Conservation (phyloP, 1,284 basidiomycete species). For the Rhodotorula sp. region DNA sequence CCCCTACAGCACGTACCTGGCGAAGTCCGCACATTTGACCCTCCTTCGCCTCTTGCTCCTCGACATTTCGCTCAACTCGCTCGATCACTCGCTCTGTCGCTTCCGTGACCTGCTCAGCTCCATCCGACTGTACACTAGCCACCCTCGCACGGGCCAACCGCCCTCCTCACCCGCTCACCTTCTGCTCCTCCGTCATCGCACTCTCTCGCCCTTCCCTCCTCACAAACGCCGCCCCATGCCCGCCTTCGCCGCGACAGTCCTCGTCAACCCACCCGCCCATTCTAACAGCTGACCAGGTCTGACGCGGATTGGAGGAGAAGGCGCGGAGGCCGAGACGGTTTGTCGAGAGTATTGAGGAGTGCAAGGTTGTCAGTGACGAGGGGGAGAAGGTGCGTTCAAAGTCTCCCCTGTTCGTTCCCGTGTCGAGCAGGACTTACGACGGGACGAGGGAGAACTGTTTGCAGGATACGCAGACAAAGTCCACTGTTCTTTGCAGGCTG, state of each 20-base stretch:
- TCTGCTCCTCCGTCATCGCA: neutral
- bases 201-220: no score
- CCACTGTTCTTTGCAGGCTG: no score
- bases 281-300: slow-evolving; percentile 16
- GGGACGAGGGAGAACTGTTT: neutral
- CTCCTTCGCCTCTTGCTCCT: no score
- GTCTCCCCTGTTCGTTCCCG: neutral
- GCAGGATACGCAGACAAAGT: no score
- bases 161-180: neutral
- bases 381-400: slow-evolving; percentile 32
- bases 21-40: no score
- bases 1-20: no score
- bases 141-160: no score
- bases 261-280: slow-evolving; percentile 24
- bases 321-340: slow-evolving; percentile 16
- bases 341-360: slow-evolving; percentile 12
- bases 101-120: no score
- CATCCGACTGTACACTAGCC: no score
- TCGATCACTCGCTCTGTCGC: neutral
- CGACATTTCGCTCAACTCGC: neutral
- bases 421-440: neutral
- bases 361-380: slow-evolving; percentile 15
- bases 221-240: neutral
- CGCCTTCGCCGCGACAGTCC: slow-evolving; percentile 22
- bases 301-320: slow-evolving; percentile 20